Evolutionary conservation across 768 basidiomycete species (phyloP).

Genomic region (Boletus huronensis): DNA sequence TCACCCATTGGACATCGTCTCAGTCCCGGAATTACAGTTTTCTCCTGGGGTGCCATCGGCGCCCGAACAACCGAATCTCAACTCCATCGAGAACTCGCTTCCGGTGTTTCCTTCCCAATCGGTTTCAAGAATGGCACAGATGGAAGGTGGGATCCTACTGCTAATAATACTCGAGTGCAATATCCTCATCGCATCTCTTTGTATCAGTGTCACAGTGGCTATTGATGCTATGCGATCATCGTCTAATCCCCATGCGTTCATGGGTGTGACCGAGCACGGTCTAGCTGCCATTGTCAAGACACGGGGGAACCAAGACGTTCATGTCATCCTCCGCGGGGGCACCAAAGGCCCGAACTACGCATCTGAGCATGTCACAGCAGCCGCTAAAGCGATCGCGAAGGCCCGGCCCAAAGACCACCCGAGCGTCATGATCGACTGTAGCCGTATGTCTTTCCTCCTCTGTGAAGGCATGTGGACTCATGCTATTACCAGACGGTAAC

Average conservation of each 20-base stretch:
- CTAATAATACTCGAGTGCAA: background rate
- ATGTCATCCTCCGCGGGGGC: conserved; percentile 94
- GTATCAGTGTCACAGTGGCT: conserved; percentile 69
- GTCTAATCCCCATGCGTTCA: conserved; percentile 92
- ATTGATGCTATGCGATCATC: conserved; percentile 96
- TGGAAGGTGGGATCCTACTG: conserved; percentile 52
- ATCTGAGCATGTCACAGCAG: conserved; percentile 64
- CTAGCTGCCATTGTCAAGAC: conserved; percentile 96
- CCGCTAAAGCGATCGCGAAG: conserved; percentile 61
- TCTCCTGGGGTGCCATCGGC: conserved; percentile 94
- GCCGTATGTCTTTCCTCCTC: conserved; percentile 46
- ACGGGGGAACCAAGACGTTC: conserved; percentile 79
- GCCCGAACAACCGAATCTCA: conserved; percentile 97
- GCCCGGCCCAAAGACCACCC: conserved; percentile 50
- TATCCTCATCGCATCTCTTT: conserved; percentile 3
- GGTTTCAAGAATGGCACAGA: conserved; percentile 99
- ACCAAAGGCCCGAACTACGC: conserved; percentile 88
- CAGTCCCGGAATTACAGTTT: conserved; percentile 39
- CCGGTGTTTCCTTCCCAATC: conserved; percentile 95
- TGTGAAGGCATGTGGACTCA: background rate
- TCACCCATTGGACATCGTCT: background rate
- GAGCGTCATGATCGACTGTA: conserved; percentile 87
- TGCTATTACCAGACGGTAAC: conserved; percentile 69
- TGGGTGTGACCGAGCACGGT: conserved; percentile 85
- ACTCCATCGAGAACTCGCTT: conserved; percentile 93